phyloP scores from a whole-genome alignment of 768 basidiomycete species.

The Phanerodontia chrysosporium region DNA sequence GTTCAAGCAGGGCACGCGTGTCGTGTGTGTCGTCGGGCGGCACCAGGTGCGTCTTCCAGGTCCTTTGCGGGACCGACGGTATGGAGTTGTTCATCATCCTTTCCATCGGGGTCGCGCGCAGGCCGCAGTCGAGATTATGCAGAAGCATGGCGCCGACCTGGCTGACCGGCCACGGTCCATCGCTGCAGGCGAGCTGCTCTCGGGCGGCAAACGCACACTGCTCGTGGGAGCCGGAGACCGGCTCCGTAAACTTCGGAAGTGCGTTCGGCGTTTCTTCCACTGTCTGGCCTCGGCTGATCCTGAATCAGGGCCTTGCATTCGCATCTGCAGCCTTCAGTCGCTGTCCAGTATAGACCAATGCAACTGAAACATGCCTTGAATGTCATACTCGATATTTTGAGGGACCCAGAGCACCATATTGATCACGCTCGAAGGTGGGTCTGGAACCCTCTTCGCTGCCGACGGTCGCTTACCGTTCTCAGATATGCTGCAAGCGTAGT shows the following conservation, averaged over 20 bases:
- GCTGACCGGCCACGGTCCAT: slow-evolving; percentile 34
- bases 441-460: neutral
- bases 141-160: slow-evolving; percentile 32
- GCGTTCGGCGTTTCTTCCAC: neutral
- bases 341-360: slow-evolving; percentile 28
- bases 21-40: slow-evolving; percentile 7
- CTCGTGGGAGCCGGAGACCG: slow-evolving; percentile 24
- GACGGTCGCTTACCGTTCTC: neutral
- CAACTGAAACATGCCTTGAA: slow-evolving; percentile 31
- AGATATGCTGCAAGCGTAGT: slow-evolving; percentile 37
- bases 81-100: slow-evolving; percentile 12
- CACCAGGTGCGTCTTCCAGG: slow-evolving; percentile 1
- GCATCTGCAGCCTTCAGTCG: slow-evolving; percentile 29
- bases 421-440: slow-evolving; percentile 31
- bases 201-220: slow-evolving; percentile 30
- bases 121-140: slow-evolving; percentile 37
- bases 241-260: slow-evolving; percentile 28
- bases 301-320: slow-evolving; percentile 33
- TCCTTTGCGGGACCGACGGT: neutral
- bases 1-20: slow-evolving; percentile 8
- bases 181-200: slow-evolving; percentile 31
- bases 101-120: neutral
- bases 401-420: slow-evolving; percentile 29
- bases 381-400: slow-evolving; percentile 31
- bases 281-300: too few relatives aligned